A percentile compares a stretch with the other conserved stretches of the same genome.
phyloP scores from a whole-genome alignment of 148 eudicot species.

The Camellia granthamiana region DNA sequence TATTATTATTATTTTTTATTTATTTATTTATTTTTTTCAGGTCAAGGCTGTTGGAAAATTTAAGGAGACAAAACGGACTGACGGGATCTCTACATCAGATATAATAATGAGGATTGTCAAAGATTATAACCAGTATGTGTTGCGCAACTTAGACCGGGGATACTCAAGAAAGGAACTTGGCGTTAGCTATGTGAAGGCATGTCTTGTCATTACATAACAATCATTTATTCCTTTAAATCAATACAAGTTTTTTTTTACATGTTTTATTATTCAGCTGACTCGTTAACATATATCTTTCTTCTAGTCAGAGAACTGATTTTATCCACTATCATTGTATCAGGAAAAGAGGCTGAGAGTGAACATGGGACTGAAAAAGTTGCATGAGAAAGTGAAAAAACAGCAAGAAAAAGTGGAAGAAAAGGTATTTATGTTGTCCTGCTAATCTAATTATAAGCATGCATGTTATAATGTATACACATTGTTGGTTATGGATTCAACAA shows the following conservation, averaged over 20 bases:
- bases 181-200: constrained; percentile 73
- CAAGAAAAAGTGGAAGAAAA: constrained; percentile 79
- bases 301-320: background rate
- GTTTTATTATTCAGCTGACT: background rate
- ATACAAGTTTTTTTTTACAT: background rate
- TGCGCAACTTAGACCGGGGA: constrained; percentile 80
- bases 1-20: background rate
- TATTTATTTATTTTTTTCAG: constrained; percentile 22
- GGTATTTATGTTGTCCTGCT: constrained; percentile 22
- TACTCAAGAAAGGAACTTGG: constrained; percentile 80
- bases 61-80: constrained; percentile 68
- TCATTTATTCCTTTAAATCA: constrained; percentile 1
- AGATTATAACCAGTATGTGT: constrained; percentile 75
- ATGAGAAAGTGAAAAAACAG: constrained; percentile 70
- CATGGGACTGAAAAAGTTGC: constrained; percentile 58
- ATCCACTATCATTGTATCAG: constrained; percentile 26
- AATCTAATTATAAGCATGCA: background rate
- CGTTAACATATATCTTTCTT: background rate
- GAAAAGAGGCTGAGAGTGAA: constrained; percentile 71
- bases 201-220: constrained; percentile 3
- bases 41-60: constrained; percentile 68
- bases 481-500: background rate
- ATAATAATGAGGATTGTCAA: constrained; percentile 71
- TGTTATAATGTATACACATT: background rate
- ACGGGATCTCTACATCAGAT: constrained; percentile 73